Percentiles rank a stretch among this genome's conserved stretches.
Conservation (phyloP, 1,284 basidiomycete genomes). For the Agroathelia rolfsii region DNA sequence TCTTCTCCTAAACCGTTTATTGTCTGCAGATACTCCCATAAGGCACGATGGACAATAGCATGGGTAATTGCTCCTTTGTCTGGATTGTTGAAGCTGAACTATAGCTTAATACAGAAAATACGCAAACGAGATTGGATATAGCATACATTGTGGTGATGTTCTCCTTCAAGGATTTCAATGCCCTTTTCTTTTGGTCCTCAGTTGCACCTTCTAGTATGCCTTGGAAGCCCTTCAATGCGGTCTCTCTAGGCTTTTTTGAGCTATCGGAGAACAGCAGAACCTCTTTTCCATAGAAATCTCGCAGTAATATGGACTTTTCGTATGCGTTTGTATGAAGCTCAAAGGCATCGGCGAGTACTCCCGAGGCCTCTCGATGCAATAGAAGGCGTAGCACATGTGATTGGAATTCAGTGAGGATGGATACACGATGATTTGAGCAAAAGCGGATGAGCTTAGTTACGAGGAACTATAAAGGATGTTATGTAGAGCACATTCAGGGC, state of each 20-base stretch:
- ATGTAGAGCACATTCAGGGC: neutral
- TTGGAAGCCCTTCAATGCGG: slow-evolving; percentile 51
- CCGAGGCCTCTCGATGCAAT: slow-evolving; percentile 74
- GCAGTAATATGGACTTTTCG: slow-evolving; percentile 67
- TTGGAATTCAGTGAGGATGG: slow-evolving; percentile 72
- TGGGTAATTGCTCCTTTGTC: slow-evolving; percentile 83
- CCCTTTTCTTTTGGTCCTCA: slow-evolving; percentile 52
- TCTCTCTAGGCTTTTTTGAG: slow-evolving; percentile 50
- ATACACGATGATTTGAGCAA: slow-evolving; percentile 59
- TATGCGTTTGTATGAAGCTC: slow-evolving; percentile 79
- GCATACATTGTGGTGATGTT: slow-evolving; percentile 70
- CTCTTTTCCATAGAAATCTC: slow-evolving; percentile 86
- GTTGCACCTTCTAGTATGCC: slow-evolving; percentile 59
- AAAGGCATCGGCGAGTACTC: slow-evolving; percentile 77
- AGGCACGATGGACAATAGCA: slow-evolving; percentile 73
- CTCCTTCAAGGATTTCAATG: slow-evolving; percentile 61
- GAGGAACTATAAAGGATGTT: slow-evolving; percentile 50
- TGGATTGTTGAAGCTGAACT: slow-evolving; percentile 71
- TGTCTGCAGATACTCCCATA: slow-evolving; percentile 68
- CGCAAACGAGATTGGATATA: neutral
- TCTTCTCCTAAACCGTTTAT: slow-evolving; percentile 43
- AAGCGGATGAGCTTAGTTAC: slow-evolving; percentile 77
- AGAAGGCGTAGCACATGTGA: slow-evolving; percentile 64
- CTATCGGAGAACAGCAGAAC: slow-evolving; percentile 61
- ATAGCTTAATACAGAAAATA: slow-evolving; percentile 1